These are phyloP conservation scores for Talaromyces funiculosus DNA, from an alignment of 2,329 filamentous ascomycete species.

Conservation along the genomic window DNA sequence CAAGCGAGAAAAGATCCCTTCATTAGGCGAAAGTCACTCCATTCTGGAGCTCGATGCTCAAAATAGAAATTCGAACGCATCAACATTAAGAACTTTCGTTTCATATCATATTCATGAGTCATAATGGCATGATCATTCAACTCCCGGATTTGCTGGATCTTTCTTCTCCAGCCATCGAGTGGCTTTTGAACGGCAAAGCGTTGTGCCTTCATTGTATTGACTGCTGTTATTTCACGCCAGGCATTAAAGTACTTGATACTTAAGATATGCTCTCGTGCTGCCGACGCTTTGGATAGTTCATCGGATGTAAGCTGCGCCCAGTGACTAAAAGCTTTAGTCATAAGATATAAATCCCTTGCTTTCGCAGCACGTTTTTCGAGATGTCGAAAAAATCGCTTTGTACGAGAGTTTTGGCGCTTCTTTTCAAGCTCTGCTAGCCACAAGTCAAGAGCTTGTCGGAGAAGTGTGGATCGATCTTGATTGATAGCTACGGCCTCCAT, in stretches of 20 bases:
- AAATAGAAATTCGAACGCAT: slow-evolving; percentile 44
- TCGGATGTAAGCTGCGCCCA: slow-evolving; percentile 64
- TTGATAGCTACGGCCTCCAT: slow-evolving; percentile 43
- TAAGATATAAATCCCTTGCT: slow-evolving; percentile 60
- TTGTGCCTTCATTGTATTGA: slow-evolving; percentile 52
- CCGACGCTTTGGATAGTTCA: slow-evolving; percentile 59
- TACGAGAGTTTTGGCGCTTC: slow-evolving; percentile 42
- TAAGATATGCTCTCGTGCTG: slow-evolving; percentile 66
- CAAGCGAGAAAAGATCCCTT: slow-evolving; percentile 37
- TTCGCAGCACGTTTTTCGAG: slow-evolving; percentile 56
- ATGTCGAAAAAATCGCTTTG: slow-evolving; percentile 49
- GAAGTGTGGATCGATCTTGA: slow-evolving; percentile 47
- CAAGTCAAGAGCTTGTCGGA: slow-evolving; percentile 49
- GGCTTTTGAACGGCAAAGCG: slow-evolving; percentile 51
- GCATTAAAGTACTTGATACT: slow-evolving; percentile 63
- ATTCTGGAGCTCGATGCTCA: slow-evolving; percentile 38
- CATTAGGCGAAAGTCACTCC: slow-evolving; percentile 38
- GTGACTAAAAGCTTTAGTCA: slow-evolving; percentile 60
- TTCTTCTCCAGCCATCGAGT: slow-evolving; percentile 49
- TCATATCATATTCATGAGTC: slow-evolving; percentile 26
- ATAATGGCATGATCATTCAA: slow-evolving; percentile 30
- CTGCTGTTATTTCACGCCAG: slow-evolving; percentile 61
- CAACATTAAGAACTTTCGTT: slow-evolving; percentile 33
- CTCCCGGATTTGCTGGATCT: slow-evolving; percentile 31
- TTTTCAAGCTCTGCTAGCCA: slow-evolving; percentile 41